Conservation (phyloP, 2,329 filamentous ascomycete species). For the Ophiostoma triangulosporum region DNA sequence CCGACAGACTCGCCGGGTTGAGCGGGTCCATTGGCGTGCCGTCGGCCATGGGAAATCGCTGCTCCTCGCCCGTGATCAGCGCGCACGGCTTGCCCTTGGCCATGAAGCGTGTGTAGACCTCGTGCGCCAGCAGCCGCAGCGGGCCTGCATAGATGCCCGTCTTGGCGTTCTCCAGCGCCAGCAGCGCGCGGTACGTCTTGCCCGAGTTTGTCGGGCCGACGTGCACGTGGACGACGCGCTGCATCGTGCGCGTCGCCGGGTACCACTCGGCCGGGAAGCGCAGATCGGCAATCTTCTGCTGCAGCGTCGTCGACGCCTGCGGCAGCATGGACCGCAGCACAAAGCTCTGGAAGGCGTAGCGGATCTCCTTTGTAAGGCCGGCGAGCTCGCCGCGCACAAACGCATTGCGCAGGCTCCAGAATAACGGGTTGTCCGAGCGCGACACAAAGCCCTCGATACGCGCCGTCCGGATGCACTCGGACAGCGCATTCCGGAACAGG, state of each 20-base stretch:
- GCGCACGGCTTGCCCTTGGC: conserved; percentile 66
- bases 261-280: conserved; percentile 91
- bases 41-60: conserved; percentile 47
- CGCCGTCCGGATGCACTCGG: conserved; percentile 32
- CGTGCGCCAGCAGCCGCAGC: conserved; percentile 75
- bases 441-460: conserved; percentile 22
- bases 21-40: conserved; percentile 1
- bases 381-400: conserved; percentile 48
- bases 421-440: conserved; percentile 37
- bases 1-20: neutral
- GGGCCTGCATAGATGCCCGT: conserved; percentile 84
- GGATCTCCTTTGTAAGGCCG: conserved; percentile 1
- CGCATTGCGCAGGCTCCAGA: conserved; percentile 44
- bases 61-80: conserved; percentile 83
- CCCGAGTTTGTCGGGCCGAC: conserved; percentile 96
- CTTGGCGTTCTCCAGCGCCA: conserved; percentile 63
- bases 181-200: conserved; percentile 89
- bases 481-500: conserved; percentile 32
- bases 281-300: conserved; percentile 61
- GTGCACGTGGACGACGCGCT: conserved; percentile 78
- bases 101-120: conserved; percentile 79
- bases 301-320: conserved; percentile 36
- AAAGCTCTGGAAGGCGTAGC: conserved; percentile 53
- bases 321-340: conserved; percentile 45
- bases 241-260: conserved; percentile 64